Percentiles rank a stretch among this genome's conserved stretches.
Conservation (phyloP, 139 green algal genomes). For the Chlorella sp. region DNA sequence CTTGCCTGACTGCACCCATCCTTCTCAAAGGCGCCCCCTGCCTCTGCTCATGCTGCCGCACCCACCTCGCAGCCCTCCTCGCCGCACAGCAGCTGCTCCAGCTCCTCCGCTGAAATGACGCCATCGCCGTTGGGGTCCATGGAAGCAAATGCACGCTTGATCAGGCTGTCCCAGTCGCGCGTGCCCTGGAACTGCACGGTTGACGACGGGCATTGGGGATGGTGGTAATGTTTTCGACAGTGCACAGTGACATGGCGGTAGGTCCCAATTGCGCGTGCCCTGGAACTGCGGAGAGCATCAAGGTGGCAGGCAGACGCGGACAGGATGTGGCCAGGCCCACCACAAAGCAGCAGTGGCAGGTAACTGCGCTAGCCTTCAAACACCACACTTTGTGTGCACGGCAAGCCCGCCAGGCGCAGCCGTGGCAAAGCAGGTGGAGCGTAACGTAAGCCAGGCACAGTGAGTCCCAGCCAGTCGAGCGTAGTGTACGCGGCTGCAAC, state of each 20-base stretch:
- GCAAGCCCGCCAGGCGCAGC: neutral
- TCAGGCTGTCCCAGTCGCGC: conserved; percentile 50
- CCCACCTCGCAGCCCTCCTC: conserved; percentile 18
- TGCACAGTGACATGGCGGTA: conserved; percentile 12
- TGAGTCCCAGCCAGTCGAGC: no score
- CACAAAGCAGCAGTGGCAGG: neutral
- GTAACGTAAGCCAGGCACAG: no score
- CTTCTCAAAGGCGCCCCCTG: no score
- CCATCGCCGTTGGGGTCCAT: conserved; percentile 61
- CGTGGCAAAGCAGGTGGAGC: no score
- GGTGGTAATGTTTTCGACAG: neutral
- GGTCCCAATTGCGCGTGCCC: conserved; percentile 46
- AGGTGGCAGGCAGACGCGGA: neutral
- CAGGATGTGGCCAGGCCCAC: neutral
- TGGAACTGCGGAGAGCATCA: neutral
- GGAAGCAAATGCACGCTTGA: conserved; percentile 53
- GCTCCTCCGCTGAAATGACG: conserved; percentile 52
- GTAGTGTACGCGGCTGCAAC: no score
- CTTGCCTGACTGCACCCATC: conserved; percentile 46
- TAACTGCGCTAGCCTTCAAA: neutral
- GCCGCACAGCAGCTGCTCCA: conserved; percentile 58
- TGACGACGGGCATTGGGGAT: neutral
- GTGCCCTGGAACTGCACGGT: conserved; percentile 7
- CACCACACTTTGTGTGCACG: neutral
- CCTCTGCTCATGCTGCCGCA: neutral